These are phyloP conservation scores for Cladophialophora psammophila DNA, from an alignment of 2,329 filamentous ascomycete species.

Conservation along the genomic window DNA sequence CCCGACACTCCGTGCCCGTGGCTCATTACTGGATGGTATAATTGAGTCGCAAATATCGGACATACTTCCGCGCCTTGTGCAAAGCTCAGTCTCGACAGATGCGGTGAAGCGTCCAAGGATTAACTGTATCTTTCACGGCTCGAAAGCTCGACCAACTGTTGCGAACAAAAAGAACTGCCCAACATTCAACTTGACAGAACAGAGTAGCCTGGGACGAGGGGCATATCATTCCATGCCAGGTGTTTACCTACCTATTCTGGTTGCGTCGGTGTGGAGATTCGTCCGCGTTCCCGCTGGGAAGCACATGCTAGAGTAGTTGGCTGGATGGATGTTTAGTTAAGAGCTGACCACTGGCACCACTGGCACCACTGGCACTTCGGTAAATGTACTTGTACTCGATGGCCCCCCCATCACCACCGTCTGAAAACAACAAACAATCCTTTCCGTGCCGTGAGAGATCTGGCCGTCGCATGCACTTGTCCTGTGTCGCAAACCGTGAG, in stretches of 20 bases:
- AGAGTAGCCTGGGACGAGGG: background rate
- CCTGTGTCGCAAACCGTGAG: background rate
- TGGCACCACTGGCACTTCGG: background rate
- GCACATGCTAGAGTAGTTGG: background rate
- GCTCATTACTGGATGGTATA: too few species aligned
- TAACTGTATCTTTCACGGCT: background rate
- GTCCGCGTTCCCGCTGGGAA: background rate
- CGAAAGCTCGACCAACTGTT: background rate
- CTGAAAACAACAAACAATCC: background rate
- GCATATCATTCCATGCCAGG: slow-evolving; percentile 3
- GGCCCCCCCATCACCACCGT: background rate
- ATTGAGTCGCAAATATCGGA: too few species aligned
- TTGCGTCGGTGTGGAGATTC: background rate
- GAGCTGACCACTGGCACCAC: background rate
- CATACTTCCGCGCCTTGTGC: background rate
- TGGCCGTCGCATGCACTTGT: background rate
- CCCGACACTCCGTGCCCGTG: background rate
- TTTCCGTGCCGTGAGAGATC: background rate
- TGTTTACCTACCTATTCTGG: background rate
- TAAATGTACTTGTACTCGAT: background rate
- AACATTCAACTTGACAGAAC: background rate
- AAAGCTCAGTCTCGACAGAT: background rate
- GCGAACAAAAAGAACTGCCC: background rate
- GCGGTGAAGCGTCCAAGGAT: background rate
- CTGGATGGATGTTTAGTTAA: background rate